Base-by-base conservation (phyloP, 768 basidiomycete species). In the Rhizopogon rudus region DNA sequence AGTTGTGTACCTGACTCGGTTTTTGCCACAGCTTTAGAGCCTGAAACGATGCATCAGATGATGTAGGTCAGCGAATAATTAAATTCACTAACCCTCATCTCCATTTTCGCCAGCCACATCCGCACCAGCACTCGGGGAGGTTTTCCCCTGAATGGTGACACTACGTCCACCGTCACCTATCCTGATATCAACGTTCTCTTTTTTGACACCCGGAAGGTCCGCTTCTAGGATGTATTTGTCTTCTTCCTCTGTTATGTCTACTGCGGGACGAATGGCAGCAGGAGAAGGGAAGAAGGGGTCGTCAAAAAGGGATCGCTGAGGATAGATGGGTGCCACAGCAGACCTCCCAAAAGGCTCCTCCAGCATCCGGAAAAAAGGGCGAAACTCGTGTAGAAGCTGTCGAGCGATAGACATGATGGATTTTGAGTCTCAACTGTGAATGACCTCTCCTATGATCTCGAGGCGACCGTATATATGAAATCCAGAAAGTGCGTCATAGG, bases 121-220 rank as follows among this genome's bases (percentile, higher is more conserved):
- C 4, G 62, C 54, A 41, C 63, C 61, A 5, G 70, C 31, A 33
- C 31, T 33, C 9, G 57, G 17, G 45, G 68, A 62, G 40, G 81
- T 68, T 61, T 77, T 84, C 7, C 89, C 89, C 65, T 88, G 81
- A 54, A 92, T 88, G 3, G 83, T 88, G 54, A 91, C 65, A 57
- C 81, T 88, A 54, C 81, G 77, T 2, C 87, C 88, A 14, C 78
- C 81, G 54, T 89, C 84, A 8, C 87, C 86, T 55, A 91, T 74
- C 7, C 81, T 77, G 50, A 91, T 78, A 53, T 88, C 79, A 8
- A 91, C 65, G 62, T 90, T 83, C 61, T 91, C 88, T 73, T 85
- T 89, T 67, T 81, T 84, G 28, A 91, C 82, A 1, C 89, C 88
- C 20, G 89, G 90, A 28, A 92, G 63, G 63, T 92, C 90, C 1